Evolutionary conservation across 441 rosid species (phyloP), one percentile per base, ranked within the genome.

Genomic region (Gossypium lobatum): DNA sequence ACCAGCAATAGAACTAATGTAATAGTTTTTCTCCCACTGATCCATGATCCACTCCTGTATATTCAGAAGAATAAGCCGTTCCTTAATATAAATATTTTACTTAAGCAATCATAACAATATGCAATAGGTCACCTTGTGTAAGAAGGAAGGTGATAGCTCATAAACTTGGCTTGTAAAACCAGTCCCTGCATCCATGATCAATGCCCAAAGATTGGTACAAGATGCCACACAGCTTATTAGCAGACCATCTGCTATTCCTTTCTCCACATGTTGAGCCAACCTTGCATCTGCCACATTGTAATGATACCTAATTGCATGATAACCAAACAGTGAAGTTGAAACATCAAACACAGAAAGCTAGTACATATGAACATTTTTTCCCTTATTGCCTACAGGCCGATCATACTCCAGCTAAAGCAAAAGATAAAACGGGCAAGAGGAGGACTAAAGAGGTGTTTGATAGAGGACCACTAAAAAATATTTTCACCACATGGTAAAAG

Each of bases 101-200:
- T 60, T 61, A 4, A 7, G 45, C 59, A 68, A 50, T 3, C 18
- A 50, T 7, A 59, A 45, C 52, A 26, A 25, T 34, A 14, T 46
- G 69, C 48, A 45, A 11, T 45, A n/a, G 10, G 50, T 72, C 20
- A 91, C 98, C 96, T 93, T 95, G 83, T 89, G 97, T 73, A 95
- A 83, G 85, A 95, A 93, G 75, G 85, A 83, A 11, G 98, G 88
- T 28, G 96, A 93, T 52, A 91, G 76, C 81, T 93, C 93, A 61
- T 61, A 91, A 74, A 95, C 97, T 87, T 95, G 98, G 83, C 66
- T 77, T 42, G 95, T 80, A 78, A 91, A 93, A 76, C 93, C 93
- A 73, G 99, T 95, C 72, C 97, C 99, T 60, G 99, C 99, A 82
- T 95, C 99, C 99, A 93, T 95, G 66, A 93, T 93, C 64, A 95